Conservation (phyloP, 306 rosid species). For the Astragalus membranaceus region DNA sequence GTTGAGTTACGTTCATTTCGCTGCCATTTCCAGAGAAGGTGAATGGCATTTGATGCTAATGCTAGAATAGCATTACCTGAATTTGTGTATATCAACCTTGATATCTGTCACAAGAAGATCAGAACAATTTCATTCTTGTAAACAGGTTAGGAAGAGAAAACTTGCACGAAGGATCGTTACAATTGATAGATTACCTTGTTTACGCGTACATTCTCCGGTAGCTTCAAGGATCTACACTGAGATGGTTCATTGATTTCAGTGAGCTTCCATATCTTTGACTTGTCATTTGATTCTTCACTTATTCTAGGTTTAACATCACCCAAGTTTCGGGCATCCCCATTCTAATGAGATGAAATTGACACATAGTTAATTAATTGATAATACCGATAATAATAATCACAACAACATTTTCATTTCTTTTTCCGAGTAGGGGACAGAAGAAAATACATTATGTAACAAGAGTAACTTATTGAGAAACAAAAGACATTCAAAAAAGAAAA, state of each 20-base stretch:
- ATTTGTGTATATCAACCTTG: slow-evolving; percentile 84
- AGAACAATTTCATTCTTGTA: slow-evolving; percentile 24
- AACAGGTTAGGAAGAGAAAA: not conserved
- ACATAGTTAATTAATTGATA: not conserved
- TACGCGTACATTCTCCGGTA: slow-evolving; percentile 74
- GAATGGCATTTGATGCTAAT: slow-evolving; percentile 88
- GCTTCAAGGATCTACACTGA: slow-evolving; percentile 91
- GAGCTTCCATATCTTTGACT: slow-evolving; percentile 98
- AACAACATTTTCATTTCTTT: not conserved
- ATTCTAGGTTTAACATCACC: slow-evolving; percentile 96
- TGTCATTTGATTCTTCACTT: slow-evolving; percentile 89
- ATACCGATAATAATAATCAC: not conserved
- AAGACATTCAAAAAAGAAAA: not conserved
- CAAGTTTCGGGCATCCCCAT: slow-evolving; percentile 79
- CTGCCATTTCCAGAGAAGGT: slow-evolving; percentile 92
- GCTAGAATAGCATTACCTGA: slow-evolving; percentile 86
- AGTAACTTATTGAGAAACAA: not conserved
- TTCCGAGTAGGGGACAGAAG: not conserved
- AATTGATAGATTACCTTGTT: slow-evolving; percentile 48
- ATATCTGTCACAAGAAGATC: slow-evolving; percentile 46
- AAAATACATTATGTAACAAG: not conserved
- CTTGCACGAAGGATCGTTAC: slow-evolving; percentile 1
- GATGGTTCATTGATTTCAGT: slow-evolving; percentile 85
- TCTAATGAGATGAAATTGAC: slow-evolving; percentile 42
- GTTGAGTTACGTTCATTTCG: slow-evolving; percentile 61